phyloP scores from a whole-genome alignment of 768 basidiomycete species.

The Tulasnella sp. region DNA sequence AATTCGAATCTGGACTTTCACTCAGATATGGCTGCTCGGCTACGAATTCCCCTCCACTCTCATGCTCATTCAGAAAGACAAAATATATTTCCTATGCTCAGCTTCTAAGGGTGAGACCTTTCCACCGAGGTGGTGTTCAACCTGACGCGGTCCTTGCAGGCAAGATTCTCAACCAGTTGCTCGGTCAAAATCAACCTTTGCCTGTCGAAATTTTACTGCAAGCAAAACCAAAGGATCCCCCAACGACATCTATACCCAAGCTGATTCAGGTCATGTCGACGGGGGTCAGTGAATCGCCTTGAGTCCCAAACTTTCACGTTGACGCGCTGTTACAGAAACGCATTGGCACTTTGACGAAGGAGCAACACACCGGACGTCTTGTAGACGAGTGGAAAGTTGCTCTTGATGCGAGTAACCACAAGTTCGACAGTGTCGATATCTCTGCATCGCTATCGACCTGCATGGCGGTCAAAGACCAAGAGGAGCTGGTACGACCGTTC shows the following conservation, averaged over 20 bases:
- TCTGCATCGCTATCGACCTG: slow-evolving; percentile 58
- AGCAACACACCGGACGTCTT: slow-evolving; percentile 73
- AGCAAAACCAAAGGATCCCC: slow-evolving; percentile 65
- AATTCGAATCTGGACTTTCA: slow-evolving; percentile 4
- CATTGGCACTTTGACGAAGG: slow-evolving; percentile 70
- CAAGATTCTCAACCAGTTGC: slow-evolving; percentile 66
- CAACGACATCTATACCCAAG: slow-evolving; percentile 59
- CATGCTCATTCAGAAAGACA: slow-evolving; percentile 67
- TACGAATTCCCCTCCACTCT: slow-evolving; percentile 96
- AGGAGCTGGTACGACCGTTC: slow-evolving; percentile 62
- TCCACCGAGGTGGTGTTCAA: not conserved
- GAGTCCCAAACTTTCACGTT: not conserved
- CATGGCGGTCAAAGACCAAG: slow-evolving; percentile 81
- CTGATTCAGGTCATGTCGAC: slow-evolving; percentile 41
- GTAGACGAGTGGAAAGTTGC: slow-evolving; percentile 73
- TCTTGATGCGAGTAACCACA: slow-evolving; percentile 39
- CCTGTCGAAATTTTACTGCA: slow-evolving; percentile 66
- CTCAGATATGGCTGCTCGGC: slow-evolving; percentile 88
- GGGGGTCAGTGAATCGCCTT: slow-evolving; percentile 11
- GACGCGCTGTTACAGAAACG: slow-evolving; percentile 35
- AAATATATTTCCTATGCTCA: slow-evolving; percentile 70
- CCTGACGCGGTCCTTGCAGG: slow-evolving; percentile 36
- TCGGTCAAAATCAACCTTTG: slow-evolving; percentile 41
- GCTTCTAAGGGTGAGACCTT: slow-evolving; percentile 62
- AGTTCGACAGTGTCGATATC: slow-evolving; percentile 68